Conservation (phyloP, 305 asterid species). For the Andrographis paniculata region DNA sequence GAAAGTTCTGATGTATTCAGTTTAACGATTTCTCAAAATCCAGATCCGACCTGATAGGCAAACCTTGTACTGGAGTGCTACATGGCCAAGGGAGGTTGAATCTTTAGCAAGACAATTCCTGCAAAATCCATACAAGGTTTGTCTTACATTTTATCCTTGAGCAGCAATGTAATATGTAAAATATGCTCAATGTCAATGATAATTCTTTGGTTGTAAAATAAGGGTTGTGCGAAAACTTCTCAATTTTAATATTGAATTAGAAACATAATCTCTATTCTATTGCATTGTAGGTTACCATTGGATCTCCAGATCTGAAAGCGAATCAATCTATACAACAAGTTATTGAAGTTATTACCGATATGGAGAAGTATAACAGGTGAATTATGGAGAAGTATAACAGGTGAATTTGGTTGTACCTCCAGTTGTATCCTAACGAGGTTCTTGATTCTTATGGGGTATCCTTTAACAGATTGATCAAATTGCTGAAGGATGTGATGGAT, state of each 20-base stretch:
- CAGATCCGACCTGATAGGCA: conserved; percentile 96
- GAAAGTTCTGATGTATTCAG: no score
- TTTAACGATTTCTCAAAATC: conserved; percentile 14
- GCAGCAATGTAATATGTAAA: conserved; percentile 6
- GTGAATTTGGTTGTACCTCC: conserved; percentile 22
- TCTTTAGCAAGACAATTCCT: conserved; percentile 78
- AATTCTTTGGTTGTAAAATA: conserved; percentile 11
- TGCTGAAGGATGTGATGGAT: conserved; percentile 74
- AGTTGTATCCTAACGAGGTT: background rate
- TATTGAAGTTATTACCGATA: conserved; percentile 67
- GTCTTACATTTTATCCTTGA: conserved; percentile 15
- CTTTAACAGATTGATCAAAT: conserved; percentile 54
- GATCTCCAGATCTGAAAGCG: conserved; percentile 75
- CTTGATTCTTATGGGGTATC: conserved; percentile 15
- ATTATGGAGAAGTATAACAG: conserved; percentile 35
- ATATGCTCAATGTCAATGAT: conserved; percentile 3
- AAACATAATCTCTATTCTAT: conserved; percentile 7
- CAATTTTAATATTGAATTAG: background rate
- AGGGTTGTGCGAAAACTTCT: background rate
- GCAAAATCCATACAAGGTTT: conserved; percentile 74
- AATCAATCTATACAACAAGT: conserved; percentile 75
- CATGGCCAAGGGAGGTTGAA: conserved; percentile 96
- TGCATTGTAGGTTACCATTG: conserved; percentile 57
- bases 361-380: conserved; percentile 87
- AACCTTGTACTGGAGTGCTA: conserved; percentile 97